phyloP scores from a whole-genome alignment of 768 basidiomycete genomes.

The Russula sp. region DNA sequence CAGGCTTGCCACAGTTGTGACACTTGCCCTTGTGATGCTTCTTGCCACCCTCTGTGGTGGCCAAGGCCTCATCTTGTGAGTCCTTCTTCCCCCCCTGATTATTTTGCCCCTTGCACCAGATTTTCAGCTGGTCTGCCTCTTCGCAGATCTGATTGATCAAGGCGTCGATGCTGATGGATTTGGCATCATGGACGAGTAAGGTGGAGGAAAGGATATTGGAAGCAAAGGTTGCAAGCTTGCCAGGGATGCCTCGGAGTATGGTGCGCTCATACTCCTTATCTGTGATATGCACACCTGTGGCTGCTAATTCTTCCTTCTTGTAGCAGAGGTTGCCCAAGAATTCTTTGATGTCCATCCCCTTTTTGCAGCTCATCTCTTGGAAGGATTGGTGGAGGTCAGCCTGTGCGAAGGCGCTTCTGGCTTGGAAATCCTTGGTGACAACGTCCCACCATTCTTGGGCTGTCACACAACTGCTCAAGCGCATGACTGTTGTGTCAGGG shows the following conservation, averaged over 20 bases:
- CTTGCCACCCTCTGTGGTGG: background rate
- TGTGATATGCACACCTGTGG: too few relatives aligned
- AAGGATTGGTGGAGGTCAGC: too few relatives aligned
- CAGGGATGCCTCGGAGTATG: background rate
- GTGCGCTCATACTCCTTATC: background rate
- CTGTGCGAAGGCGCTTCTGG: too few relatives aligned
- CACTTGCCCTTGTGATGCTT: slow-evolving; percentile 6
- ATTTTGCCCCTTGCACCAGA: background rate
- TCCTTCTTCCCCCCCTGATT: background rate
- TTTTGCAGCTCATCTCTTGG: too few relatives aligned
- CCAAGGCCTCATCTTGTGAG: background rate
- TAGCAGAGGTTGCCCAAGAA: too few relatives aligned
- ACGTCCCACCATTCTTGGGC: too few relatives aligned
- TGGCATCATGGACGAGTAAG: background rate
- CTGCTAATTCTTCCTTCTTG: too few relatives aligned
- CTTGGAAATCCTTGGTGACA: too few relatives aligned
- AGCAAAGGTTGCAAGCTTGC: background rate
- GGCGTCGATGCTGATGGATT: background rate
- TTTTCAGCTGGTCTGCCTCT: background rate
- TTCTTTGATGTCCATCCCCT: too few relatives aligned
- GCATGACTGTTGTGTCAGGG: too few relatives aligned
- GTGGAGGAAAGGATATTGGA: background rate
- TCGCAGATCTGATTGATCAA: background rate
- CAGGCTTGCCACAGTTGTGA: background rate
- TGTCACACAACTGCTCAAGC: too few relatives aligned